A percentile compares a stretch with the other conserved stretches of the same genome.
phyloP scores from a whole-genome alignment of 257 asterid genomes.

The Fraxinus pennsylvanica region DNA sequence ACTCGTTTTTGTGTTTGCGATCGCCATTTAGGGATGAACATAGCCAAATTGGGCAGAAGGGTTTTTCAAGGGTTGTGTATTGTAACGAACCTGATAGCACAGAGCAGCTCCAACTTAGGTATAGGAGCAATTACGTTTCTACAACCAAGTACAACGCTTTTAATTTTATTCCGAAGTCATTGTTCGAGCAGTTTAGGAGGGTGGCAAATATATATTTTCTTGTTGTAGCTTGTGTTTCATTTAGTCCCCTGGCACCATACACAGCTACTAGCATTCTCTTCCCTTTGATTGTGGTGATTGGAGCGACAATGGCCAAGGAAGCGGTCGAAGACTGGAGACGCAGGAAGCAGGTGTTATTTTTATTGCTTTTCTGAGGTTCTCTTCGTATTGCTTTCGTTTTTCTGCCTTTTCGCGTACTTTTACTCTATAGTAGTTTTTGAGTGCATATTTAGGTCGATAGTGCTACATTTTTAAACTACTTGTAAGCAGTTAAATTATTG shows the following conservation, averaged over 20 bases:
- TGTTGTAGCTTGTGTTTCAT: slow-evolving; percentile 87
- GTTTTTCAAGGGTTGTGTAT: slow-evolving; percentile 74
- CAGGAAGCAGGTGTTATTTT: slow-evolving; percentile 58
- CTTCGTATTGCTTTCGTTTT: not conserved
- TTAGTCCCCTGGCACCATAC: slow-evolving; percentile 79
- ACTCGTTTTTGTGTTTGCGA: slow-evolving; percentile 67
- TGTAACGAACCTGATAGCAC: slow-evolving; percentile 80
- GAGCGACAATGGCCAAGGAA: slow-evolving; percentile 92
- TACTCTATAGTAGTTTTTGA: not conserved
- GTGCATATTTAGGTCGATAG: not conserved
- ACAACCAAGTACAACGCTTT: slow-evolving; percentile 79
- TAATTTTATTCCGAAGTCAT: slow-evolving; percentile 85
- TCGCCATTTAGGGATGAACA: slow-evolving; percentile 57
- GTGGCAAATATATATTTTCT: slow-evolving; percentile 92
- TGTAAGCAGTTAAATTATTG: not conserved
- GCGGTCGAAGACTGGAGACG: slow-evolving; percentile 98
- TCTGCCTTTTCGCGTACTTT: not conserved
- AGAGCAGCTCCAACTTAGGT: slow-evolving; percentile 59
- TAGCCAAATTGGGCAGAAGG: slow-evolving; percentile 78
- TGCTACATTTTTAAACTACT: not conserved
- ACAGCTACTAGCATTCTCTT: slow-evolving; percentile 71
- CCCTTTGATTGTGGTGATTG: slow-evolving; percentile 81
- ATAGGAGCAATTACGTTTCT: slow-evolving; percentile 75
- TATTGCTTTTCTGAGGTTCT: slow-evolving; percentile 4
- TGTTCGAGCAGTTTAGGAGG: slow-evolving; percentile 97